phyloP scores from a whole-genome alignment of 306 rosid species.

The Glycine latifolia region DNA sequence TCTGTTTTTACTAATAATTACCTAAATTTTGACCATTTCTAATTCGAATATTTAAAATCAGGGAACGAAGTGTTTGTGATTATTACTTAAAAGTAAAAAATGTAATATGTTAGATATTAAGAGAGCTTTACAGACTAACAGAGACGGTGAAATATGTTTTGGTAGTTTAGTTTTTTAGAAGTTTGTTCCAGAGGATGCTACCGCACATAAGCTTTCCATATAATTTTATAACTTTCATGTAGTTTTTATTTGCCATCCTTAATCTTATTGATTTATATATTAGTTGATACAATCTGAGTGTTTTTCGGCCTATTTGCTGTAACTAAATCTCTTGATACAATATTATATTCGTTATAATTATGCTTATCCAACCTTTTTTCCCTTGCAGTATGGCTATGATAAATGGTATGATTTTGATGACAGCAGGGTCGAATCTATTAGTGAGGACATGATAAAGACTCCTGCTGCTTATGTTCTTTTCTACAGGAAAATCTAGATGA shows the following conservation, averaged over 20 bases:
- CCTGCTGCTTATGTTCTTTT: constrained; percentile 89
- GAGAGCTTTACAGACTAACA: constrained; percentile 22
- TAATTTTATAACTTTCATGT: background rate
- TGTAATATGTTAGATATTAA: constrained; percentile 1
- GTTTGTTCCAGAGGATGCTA: constrained; percentile 10
- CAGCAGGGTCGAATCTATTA: constrained; percentile 59
- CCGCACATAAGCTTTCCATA: constrained; percentile 25
- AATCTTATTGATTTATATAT: background rate
- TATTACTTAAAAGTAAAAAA: background rate
- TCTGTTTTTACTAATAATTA: background rate
- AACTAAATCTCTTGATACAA: constrained; percentile 4
- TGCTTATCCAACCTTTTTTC: constrained; percentile 22
- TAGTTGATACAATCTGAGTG: background rate
- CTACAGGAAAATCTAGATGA: constrained; percentile 69
- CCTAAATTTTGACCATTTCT: background rate
- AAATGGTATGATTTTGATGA: constrained; percentile 88
- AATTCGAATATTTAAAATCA: background rate
- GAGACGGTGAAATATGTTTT: background rate
- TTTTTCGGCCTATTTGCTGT: background rate
- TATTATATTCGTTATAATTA: constrained; percentile 9
- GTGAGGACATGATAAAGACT: constrained; percentile 62
- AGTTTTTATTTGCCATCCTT: constrained; percentile 19
- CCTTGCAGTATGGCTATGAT: constrained; percentile 62
- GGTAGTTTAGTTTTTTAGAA: constrained; percentile 2
- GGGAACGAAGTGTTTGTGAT: background rate